These are phyloP conservation scores for Leishmania tarentolae DNA, from an alignment of 208 protist genomes.

Conservation along the genomic window DNA sequence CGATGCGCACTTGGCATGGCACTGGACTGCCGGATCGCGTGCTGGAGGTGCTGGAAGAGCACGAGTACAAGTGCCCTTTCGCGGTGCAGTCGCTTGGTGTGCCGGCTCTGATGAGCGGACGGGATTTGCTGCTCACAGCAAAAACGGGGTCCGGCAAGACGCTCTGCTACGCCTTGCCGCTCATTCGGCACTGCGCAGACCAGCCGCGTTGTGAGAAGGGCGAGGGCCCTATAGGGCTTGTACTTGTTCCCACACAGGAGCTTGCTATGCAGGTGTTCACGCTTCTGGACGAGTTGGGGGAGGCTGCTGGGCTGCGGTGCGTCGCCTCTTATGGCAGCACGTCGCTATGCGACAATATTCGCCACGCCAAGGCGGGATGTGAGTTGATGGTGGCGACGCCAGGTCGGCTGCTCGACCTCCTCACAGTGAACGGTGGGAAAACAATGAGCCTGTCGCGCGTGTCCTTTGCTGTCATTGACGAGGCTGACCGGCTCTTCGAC, in stretches of 20 bases:
- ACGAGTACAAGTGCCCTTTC: conserved; percentile 76
- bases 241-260: conserved; percentile 95
- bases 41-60: conserved; percentile 49
- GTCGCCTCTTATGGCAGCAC: conserved; percentile 81
- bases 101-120: conserved; percentile 85
- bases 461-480: conserved; percentile 93
- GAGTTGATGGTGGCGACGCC: conserved; percentile 88
- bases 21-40: conserved; percentile 81
- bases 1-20: conserved; percentile 81
- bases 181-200: conserved; percentile 88
- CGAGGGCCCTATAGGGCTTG: conserved; percentile 89
- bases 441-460: conserved; percentile 63
- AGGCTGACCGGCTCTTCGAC: conserved; percentile 95
- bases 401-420: conserved; percentile 86
- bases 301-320: conserved; percentile 46
- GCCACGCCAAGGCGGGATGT: conserved; percentile 55
- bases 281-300: conserved; percentile 75
- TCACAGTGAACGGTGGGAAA: conserved; percentile 81
- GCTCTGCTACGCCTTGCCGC: conserved; percentile 90
- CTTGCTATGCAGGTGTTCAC: conserved; percentile 89
- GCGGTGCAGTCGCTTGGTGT: conserved; percentile 85
- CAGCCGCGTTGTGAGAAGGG: conserved; percentile 75
- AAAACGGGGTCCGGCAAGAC: conserved; percentile 97
- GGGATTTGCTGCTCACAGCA: conserved; percentile 90
- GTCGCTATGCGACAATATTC: conserved; percentile 80